phyloP scores from a whole-genome alignment of 164 flowering plant species.

The Houttuynia cordata region DNA sequence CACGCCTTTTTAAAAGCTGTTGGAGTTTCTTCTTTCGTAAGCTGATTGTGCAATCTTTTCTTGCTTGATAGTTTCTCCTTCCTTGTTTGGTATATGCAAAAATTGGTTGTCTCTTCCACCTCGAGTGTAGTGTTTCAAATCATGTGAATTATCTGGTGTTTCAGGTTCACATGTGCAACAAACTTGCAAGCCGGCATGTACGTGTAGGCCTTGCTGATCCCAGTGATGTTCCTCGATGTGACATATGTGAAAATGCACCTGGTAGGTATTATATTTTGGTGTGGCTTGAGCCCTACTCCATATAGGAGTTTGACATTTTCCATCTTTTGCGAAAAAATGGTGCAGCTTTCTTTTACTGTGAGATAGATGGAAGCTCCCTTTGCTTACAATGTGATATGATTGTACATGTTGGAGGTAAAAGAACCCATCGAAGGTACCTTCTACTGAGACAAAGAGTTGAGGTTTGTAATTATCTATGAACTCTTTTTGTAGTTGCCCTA shows the following conservation, averaged over 20 bases:
- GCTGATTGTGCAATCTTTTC: not conserved
- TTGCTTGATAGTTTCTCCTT: not conserved
- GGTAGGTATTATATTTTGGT: slow-evolving; percentile 10
- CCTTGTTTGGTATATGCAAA: not conserved
- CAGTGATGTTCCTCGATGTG: slow-evolving; percentile 75
- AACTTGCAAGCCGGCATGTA: slow-evolving; percentile 90
- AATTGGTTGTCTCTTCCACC: no score
- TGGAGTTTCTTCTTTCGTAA: no score
- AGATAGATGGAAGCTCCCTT: slow-evolving; percentile 47
- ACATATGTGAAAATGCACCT: slow-evolving; percentile 90
- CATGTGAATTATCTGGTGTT: slow-evolving; percentile 2
- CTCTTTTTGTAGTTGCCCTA: not conserved
- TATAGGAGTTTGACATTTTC: not conserved
- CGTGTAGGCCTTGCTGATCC: slow-evolving; percentile 83
- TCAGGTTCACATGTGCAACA: slow-evolving; percentile 96
- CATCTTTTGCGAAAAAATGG: slow-evolving; percentile 7
- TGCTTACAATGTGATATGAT: slow-evolving; percentile 76
- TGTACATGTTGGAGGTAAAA: slow-evolving; percentile 96
- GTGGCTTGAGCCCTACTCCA: not conserved
- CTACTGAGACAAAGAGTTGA: slow-evolving; percentile 79
- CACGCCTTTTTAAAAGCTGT: no score
- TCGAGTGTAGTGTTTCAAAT: not conserved
- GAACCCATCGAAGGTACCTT: slow-evolving; percentile 86
- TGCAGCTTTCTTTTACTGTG: slow-evolving; percentile 59
- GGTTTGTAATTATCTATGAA: slow-evolving; percentile 36